phyloP scores from a whole-genome alignment of 345 rosid genomes.

The Ricinus communis region DNA sequence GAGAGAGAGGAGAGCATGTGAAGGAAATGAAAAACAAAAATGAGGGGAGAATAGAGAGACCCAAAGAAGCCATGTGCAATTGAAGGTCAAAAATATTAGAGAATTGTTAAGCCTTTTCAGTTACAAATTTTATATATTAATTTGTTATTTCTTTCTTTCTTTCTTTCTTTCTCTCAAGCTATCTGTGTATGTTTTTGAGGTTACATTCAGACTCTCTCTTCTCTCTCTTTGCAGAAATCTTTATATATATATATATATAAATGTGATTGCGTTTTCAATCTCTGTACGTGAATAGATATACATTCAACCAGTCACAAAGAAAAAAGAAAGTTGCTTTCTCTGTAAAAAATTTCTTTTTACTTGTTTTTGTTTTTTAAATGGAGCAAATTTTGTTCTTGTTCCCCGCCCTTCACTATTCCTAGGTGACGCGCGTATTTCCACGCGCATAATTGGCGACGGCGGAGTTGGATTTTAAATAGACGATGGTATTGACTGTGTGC shows the following conservation, averaged over 20 bases:
- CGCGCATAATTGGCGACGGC: conserved; percentile 4
- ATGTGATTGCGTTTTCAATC: not conserved
- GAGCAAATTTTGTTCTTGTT: conserved; percentile 14
- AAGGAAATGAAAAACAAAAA: conserved; percentile 30
- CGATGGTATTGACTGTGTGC: not conserved
- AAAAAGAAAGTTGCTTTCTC: not conserved
- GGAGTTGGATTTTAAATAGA: no score
- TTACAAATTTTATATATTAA: no score
- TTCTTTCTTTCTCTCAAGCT: conserved; percentile 17
- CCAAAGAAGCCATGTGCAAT: conserved; percentile 58
- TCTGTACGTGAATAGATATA: not conserved
- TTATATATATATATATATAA: not conserved
- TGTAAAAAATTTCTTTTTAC: not conserved
- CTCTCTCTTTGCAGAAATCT: no score
- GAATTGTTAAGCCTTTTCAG: conserved; percentile 32
- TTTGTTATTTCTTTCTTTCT: no score
- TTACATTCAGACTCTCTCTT: conserved; percentile 29
- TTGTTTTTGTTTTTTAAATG: conserved; percentile 17
- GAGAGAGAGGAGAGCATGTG: conserved; percentile 46
- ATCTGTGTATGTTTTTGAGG: conserved; percentile 14
- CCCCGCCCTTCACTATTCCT: conserved; percentile 42
- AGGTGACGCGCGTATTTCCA: conserved; percentile 35
- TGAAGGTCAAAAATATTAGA: conserved; percentile 63
- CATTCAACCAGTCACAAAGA: conserved; percentile 5
- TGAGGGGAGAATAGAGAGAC: conserved; percentile 29